These are phyloP conservation scores for Echinochloa phyllopogon DNA, from an alignment of 176 grass and related monocot species.

Conservation along the genomic window DNA sequence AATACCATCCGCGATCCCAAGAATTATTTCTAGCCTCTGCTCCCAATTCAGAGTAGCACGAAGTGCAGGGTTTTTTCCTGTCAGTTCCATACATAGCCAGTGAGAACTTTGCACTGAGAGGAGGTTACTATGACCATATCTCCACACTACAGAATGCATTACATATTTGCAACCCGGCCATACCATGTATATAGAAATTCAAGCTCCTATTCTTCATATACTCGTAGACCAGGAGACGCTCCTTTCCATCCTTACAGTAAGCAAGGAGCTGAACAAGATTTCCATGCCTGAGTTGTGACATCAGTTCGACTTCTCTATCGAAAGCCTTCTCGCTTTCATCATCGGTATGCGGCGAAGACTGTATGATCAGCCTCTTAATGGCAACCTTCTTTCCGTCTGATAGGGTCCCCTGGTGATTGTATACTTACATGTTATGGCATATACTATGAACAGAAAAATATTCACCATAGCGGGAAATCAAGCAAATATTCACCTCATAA, in stretches of 20 bases:
- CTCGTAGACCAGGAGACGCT: neutral
- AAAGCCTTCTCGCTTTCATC: neutral
- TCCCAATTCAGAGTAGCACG: neutral
- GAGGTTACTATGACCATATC: neutral
- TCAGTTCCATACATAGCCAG: neutral
- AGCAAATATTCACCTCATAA: slow-evolving; percentile 33
- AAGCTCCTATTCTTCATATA: neutral
- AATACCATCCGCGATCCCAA: neutral
- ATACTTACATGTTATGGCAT: neutral
- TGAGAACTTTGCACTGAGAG: neutral
- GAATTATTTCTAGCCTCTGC: neutral
- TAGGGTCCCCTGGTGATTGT: neutral
- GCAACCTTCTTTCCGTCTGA: neutral
- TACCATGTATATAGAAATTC: neutral
- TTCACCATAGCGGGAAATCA: neutral
- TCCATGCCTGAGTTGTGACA: neutral
- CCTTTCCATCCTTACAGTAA: neutral
- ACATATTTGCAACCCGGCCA: neutral
- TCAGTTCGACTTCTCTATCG: neutral
- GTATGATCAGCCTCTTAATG: slow-evolving; percentile 1
- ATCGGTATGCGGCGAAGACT: neutral
- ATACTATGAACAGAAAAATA: neutral
- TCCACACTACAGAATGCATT: neutral
- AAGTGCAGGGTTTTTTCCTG: neutral
- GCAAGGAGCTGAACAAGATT: neutral